Evolutionary conservation across 345 rosid genomes (phyloP), one percentile per base, ranked within the genome.

Genomic region (Aquilaria malaccensis): DNA sequence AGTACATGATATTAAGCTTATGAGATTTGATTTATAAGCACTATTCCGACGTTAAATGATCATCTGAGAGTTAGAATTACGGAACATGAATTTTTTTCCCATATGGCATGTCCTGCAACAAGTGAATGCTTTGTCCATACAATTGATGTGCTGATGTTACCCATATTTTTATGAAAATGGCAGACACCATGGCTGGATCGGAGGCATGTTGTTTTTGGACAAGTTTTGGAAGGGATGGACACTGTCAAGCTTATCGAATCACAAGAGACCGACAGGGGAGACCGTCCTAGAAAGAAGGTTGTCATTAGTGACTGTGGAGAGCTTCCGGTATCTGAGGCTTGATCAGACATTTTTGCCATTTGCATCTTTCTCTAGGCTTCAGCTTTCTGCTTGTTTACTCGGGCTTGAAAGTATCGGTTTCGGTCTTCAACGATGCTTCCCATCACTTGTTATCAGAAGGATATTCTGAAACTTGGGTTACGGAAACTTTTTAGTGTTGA

Each of bases 181-280:
- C 96, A 91, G 99, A 88, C 99, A 2, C 86, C 96, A 7, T 95
- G 99, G 98, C 83, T 91, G 64, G 91, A 91, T 69, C 81, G 80
- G 69, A 85, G 96, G 79, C 98, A 95, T 70, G 99, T 95, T 29
- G 99, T 95, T 59, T 95, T 95, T 6, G 97, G 98, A 50, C 98
- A 91, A 81, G 97, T 95, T 22, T 49, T 91, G 66, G 98, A 95
- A 74, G 99, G 99, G 65, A 83, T 95, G 91, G 96, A 91, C 56
- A 71, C 82, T 10, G 98, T 91, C 31, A 82, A 69, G 84, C 79
- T 88, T 56, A 71, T 87, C 9, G 91, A 91, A 71, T 84, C 85
- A 0, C 91, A 83, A 61, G 96, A 91, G 67, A 95, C 99, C 0
- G 96, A 91, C 74, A 77, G 97, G 77, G 98, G 96, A 29, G 99